phyloP scores from a whole-genome alignment of 2,329 filamentous ascomycete genomes.

The Exophiala oligosperma region DNA sequence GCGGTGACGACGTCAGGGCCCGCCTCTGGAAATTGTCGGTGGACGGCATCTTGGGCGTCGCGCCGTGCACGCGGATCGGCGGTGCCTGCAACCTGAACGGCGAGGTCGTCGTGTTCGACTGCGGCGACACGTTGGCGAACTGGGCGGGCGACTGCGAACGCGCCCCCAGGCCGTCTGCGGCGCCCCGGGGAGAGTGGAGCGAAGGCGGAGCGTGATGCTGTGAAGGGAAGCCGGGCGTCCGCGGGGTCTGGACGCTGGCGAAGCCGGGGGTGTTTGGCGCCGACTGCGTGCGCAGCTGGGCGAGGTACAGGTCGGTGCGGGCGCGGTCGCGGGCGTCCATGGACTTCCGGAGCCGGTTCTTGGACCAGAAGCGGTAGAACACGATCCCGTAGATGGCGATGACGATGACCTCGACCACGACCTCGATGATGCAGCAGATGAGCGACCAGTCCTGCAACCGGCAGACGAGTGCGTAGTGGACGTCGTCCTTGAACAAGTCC shows the following conservation, averaged over 20 bases:
- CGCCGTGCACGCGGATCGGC: slow-evolving; percentile 72
- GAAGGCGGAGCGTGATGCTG: not conserved
- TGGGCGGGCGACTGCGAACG: slow-evolving; percentile 38
- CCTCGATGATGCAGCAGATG: slow-evolving; percentile 95
- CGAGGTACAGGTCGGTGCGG: slow-evolving; percentile 91
- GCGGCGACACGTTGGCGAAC: slow-evolving; percentile 62
- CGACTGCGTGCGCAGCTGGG: slow-evolving; percentile 76
- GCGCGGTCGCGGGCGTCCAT: slow-evolving; percentile 96
- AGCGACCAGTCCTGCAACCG: slow-evolving; percentile 93
- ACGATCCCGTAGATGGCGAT: slow-evolving; percentile 91
- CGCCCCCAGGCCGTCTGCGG: not conserved
- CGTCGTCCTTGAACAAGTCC: slow-evolving; percentile 73
- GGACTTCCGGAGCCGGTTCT: slow-evolving; percentile 90
- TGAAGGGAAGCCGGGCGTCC: slow-evolving; percentile 45
- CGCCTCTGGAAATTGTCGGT: slow-evolving; percentile 64
- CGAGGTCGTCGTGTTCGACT: slow-evolving; percentile 54
- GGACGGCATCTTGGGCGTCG: slow-evolving; percentile 67
- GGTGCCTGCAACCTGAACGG: slow-evolving; percentile 87
- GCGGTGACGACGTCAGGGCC: slow-evolving; percentile 39
- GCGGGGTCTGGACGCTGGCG: slow-evolving; percentile 59
- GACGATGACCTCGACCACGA: slow-evolving; percentile 87
- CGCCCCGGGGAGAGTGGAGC: not conserved
- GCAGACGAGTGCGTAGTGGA: slow-evolving; percentile 89
- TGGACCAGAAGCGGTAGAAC: slow-evolving; percentile 97
- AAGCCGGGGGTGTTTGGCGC: slow-evolving; percentile 94